These are phyloP conservation scores for Calonectria henricotiae DNA, from an alignment of 2,329 filamentous ascomycete genomes.

Conservation along the genomic window DNA sequence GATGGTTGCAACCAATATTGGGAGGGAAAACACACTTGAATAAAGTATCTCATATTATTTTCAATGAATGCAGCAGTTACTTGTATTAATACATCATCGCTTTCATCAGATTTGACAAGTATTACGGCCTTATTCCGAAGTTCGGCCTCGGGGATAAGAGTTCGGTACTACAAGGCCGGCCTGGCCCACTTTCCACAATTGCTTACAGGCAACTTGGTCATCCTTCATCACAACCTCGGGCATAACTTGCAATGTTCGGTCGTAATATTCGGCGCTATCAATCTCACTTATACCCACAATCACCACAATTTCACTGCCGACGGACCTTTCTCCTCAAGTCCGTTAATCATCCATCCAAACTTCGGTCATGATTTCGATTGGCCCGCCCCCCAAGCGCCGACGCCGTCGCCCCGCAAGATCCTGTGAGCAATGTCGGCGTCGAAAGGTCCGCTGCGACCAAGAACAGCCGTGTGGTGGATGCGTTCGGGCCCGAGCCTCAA, in stretches of 20 bases:
- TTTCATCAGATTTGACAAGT: not conserved
- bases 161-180: conserved; percentile 8
- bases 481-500: conserved; percentile 47
- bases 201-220: conserved; percentile 8
- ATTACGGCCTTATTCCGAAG: conserved; percentile 15
- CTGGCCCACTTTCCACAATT: too few species aligned
- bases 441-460: conserved; percentile 49
- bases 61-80: too few species aligned
- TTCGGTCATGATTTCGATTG: conserved; percentile 32
- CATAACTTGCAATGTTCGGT: conserved; percentile 32
- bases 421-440: conserved; percentile 51
- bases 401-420: conserved; percentile 49
- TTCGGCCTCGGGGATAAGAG: conserved; percentile 39
- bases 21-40: not conserved
- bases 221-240: conserved; percentile 15
- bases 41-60: not conserved
- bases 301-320: conserved; percentile 12
- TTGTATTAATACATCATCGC: not conserved
- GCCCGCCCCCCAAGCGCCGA: conserved; percentile 45
- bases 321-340: conserved; percentile 20
- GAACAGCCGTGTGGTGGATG: conserved; percentile 49
- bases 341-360: not conserved
- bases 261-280: conserved; percentile 40
- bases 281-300: conserved; percentile 39
- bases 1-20: not conserved